phyloP scores from a whole-genome alignment of 108 stramenopile species.

The Pseudonitzschia multistriata region DNA sequence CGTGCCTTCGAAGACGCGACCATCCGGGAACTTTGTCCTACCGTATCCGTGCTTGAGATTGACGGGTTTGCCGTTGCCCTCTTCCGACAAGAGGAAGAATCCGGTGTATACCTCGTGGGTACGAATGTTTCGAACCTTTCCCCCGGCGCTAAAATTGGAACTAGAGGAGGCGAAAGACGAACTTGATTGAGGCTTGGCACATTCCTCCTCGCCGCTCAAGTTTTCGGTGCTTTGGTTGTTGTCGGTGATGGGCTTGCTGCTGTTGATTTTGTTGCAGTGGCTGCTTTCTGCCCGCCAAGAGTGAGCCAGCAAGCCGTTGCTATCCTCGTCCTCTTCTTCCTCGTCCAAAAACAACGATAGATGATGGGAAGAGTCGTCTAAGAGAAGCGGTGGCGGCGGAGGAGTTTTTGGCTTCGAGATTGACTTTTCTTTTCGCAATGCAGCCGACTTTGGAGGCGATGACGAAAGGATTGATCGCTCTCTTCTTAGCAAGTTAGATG shows the following conservation, averaged over 20 bases:
- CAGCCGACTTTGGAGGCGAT: too few species aligned
- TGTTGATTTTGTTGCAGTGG: too few species aligned
- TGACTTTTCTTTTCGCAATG: background rate
- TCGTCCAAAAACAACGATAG: background rate
- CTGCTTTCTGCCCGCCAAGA: too few species aligned
- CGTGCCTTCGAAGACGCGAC: constrained; percentile 27
- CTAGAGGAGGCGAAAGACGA: background rate
- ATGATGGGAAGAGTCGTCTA: background rate
- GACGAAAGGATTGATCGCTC: too few species aligned
- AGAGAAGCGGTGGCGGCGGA: background rate
- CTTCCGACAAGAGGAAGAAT: constrained; percentile 45
- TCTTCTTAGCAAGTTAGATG: too few species aligned
- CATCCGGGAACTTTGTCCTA: constrained; percentile 58
- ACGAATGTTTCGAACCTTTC: constrained; percentile 1
- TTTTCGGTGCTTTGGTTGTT: background rate
- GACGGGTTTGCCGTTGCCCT: constrained; percentile 21
- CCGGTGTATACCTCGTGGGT: constrained; percentile 57
- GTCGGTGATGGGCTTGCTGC: background rate
- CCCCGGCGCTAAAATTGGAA: constrained; percentile 1
- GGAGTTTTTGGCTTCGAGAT: too few species aligned
- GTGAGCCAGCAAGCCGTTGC: background rate
- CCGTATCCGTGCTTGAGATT: constrained; percentile 73
- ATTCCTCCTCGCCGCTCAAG: background rate
- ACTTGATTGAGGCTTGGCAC: background rate
- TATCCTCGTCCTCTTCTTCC: background rate